Evolutionary conservation across 1,284 basidiomycete species (phyloP).

Genomic region (Takashimella tepidaria): DNA sequence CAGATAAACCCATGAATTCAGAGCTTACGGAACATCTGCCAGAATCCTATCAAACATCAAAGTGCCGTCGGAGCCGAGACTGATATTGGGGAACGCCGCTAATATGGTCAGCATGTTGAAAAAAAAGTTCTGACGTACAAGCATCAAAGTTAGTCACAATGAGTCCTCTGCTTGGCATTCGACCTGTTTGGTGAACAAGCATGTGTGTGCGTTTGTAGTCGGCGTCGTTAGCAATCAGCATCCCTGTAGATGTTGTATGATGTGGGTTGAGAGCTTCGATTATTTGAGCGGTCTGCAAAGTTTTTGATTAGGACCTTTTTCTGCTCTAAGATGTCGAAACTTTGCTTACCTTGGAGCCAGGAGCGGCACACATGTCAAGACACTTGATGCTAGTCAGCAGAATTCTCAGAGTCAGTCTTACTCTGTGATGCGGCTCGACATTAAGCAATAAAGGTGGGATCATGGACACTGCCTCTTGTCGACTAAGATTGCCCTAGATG

Average conservation of each 20-base stretch:
- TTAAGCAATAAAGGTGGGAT: slow-evolving; percentile 91
- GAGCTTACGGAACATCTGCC: slow-evolving; percentile 88
- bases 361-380: slow-evolving; percentile 99
- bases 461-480: slow-evolving; percentile 99
- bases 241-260: slow-evolving; percentile 38
- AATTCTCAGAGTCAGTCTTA: no score
- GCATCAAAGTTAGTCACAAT: slow-evolving; percentile 97
- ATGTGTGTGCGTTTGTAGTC: slow-evolving; percentile 94
- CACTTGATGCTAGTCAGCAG: slow-evolving; percentile 54
- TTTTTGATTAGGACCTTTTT: no score
- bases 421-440: slow-evolving; percentile 84
- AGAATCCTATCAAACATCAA: slow-evolving; percentile 89
- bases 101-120: not conserved
- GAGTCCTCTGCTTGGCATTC: slow-evolving; percentile 84
- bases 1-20: not conserved
- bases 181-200: slow-evolving; percentile 94
- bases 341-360: slow-evolving; percentile 87
- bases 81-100: slow-evolving; percentile 68
- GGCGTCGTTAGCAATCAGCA: slow-evolving; percentile 49
- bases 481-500: slow-evolving; percentile 80
- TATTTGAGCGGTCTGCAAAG: slow-evolving; percentile 42
- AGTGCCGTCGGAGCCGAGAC: slow-evolving; percentile 45
- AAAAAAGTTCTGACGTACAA: slow-evolving; percentile 39
- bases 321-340: no score
- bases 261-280: slow-evolving; percentile 49